Conservation (phyloP, 2,329 filamentous ascomycete genomes). For the Aspergillus sp. region DNA sequence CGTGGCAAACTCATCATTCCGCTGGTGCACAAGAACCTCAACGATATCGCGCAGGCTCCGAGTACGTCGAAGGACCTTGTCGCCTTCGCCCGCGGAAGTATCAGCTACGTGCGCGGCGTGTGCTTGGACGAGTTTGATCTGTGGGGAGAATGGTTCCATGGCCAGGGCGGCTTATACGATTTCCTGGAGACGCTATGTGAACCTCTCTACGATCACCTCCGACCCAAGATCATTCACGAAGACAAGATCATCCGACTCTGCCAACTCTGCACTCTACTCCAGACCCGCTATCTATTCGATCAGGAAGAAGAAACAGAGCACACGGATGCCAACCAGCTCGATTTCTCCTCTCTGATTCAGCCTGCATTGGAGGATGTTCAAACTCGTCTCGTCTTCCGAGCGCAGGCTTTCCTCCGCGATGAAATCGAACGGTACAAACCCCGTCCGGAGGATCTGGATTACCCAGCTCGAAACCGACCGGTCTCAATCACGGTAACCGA, state of each 20-base stretch:
- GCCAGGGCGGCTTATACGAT: conserved; percentile 62
- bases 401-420: conserved; percentile 62
- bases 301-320: conserved; percentile 55
- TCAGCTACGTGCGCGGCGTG: conserved; percentile 64
- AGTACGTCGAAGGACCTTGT: conserved; percentile 64
- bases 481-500: conserved; percentile 41
- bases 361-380: conserved; percentile 68
- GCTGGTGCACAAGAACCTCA: conserved; percentile 60
- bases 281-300: conserved; percentile 64
- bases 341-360: conserved; percentile 63
- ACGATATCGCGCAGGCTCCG: conserved; percentile 56
- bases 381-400: conserved; percentile 64
- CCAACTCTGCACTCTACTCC: conserved; percentile 65
- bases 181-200: conserved; percentile 68
- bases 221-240: conserved; percentile 66
- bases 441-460: conserved; percentile 64
- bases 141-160: conserved; percentile 67
- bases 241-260: conserved; percentile 66
- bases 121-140: conserved; percentile 68
- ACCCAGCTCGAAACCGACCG: conserved; percentile 54
- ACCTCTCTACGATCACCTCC: conserved; percentile 65
- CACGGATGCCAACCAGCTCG: conserved; percentile 54
- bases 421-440: conserved; percentile 67
- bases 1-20: conserved; percentile 60
- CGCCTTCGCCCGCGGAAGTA: conserved; percentile 62